Evolutionary conservation across 352 stramenopile genomes (phyloP), one percentile per base, ranked within the genome.

Genomic region (Phytophthora melonis): DNA sequence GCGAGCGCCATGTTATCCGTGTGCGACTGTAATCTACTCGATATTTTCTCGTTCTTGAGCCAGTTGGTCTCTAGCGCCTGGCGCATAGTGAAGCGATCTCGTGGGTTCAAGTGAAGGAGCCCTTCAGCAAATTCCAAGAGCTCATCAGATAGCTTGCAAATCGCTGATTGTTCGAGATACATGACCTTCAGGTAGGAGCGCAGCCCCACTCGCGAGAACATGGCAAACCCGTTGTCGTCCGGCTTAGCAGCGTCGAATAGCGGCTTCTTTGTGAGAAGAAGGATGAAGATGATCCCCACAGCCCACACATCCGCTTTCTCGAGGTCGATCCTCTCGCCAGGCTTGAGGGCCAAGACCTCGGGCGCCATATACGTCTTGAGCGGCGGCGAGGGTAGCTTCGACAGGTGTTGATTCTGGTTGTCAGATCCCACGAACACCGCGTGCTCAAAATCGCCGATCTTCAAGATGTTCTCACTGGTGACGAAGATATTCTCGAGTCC

Each of bases 91-190:
- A 98, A 79, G 5, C 95, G 82, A 43, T 93, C 82, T 7, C 72
- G 78, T 0, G 95, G 93, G 72, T 98, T 88, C 9, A 97, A 75
- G 23, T 92, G 83, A 5, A 98, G 77, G 45, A 98, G 77, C 1
- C 91, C 88, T 54, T 97, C 90, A 3, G 96, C 73, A 10, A 98
- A 74, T 41, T 88, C 82, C 14, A 98, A 60, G 47, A 92, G 72
- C 4, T 84, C 82, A 9, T 87, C 84, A 1, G 82, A 84, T n/a
- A 91, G 65, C 21, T 78, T 79, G 54, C 80, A 90, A 13, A 91
- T 77, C 13, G 82, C 82, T 3, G 75, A 86, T 56, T 91, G 84
- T 49, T 91, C 84, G 6, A 91, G 67, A 71, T 90, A 90, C 80
- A 91, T 90, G 7, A 79, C 77, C 50, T 86, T 85, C 53, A 91